Conservation (phyloP, 2,329 filamentous ascomycete genomes). For the Talaromyces islandicus region DNA sequence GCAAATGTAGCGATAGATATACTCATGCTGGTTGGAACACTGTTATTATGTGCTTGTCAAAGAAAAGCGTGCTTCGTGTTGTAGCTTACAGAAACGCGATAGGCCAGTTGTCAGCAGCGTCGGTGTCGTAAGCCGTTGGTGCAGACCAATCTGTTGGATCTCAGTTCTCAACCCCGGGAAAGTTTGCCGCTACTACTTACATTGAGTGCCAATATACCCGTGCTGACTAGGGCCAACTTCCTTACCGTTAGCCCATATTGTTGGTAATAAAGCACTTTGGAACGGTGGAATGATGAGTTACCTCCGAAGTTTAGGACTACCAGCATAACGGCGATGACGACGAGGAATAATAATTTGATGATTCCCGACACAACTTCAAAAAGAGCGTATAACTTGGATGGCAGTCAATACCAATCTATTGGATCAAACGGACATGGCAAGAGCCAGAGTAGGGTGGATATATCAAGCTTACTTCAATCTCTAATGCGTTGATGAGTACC, state of each 20-base stretch:
- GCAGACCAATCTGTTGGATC: constrained; percentile 6
- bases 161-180: not conserved
- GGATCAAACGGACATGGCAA: not conserved
- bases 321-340: constrained; percentile 5
- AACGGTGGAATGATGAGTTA: not conserved
- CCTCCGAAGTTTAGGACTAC: constrained; percentile 7
- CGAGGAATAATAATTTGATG: constrained; percentile 5
- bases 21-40: constrained; percentile 15
- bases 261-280: not conserved
- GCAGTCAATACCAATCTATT: not conserved
- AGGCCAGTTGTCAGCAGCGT: constrained; percentile 17
- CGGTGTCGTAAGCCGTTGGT: constrained; percentile 16
- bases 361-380: constrained; percentile 3
- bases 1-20: constrained; percentile 26
- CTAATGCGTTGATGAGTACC: constrained; percentile 10
- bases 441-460: not conserved
- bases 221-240: not conserved
- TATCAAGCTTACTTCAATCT: constrained; percentile 1
- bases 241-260: not conserved
- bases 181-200: not conserved
- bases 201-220: not conserved
- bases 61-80: not conserved
- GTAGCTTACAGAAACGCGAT: constrained; percentile 22
- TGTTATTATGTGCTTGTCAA: not conserved
- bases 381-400: constrained; percentile 3